Evolutionary conservation across 2,329 filamentous ascomycete species (phyloP).

Genomic region (Apiospora hydei): DNA sequence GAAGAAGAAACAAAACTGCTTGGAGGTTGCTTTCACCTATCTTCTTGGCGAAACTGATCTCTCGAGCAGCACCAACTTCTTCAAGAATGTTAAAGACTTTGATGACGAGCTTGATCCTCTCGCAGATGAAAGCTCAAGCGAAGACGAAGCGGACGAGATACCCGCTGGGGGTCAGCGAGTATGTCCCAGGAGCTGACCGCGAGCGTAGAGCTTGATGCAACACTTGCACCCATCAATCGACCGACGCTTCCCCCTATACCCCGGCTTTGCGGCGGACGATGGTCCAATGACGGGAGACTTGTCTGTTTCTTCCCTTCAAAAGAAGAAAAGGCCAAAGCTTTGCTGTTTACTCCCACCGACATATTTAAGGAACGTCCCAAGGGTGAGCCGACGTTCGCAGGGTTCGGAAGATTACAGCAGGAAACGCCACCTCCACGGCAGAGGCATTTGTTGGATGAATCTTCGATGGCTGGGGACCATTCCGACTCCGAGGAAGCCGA

Average conservation of each 20-base stretch:
- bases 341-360: slow-evolving; percentile 56
- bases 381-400: slow-evolving; percentile 63
- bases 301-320: slow-evolving; percentile 75
- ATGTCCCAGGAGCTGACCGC: slow-evolving; percentile 69
- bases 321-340: slow-evolving; percentile 63
- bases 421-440: slow-evolving; percentile 57
- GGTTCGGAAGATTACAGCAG: slow-evolving; percentile 62
- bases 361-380: slow-evolving; percentile 56
- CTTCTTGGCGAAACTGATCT: slow-evolving; percentile 69
- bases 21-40: slow-evolving; percentile 69
- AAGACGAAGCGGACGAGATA: slow-evolving; percentile 73
- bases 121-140: slow-evolving; percentile 82
- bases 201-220: slow-evolving; percentile 60
- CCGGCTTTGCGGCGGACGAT: slow-evolving; percentile 66
- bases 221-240: slow-evolving; percentile 59
- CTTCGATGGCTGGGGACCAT: slow-evolving; percentile 58
- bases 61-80: slow-evolving; percentile 65
- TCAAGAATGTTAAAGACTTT: slow-evolving; percentile 70
- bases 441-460: slow-evolving; percentile 56
- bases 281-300: slow-evolving; percentile 67
- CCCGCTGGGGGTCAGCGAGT: slow-evolving; percentile 60
- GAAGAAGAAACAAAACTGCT: slow-evolving; percentile 65
- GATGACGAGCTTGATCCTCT: slow-evolving; percentile 64
- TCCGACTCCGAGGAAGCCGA: slow-evolving; percentile 59
- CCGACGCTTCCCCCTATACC: slow-evolving; percentile 63